These are phyloP conservation scores for Cryptococcus hybrid DNA, from an alignment of 1,284 basidiomycete species.

Conservation along the genomic window DNA sequence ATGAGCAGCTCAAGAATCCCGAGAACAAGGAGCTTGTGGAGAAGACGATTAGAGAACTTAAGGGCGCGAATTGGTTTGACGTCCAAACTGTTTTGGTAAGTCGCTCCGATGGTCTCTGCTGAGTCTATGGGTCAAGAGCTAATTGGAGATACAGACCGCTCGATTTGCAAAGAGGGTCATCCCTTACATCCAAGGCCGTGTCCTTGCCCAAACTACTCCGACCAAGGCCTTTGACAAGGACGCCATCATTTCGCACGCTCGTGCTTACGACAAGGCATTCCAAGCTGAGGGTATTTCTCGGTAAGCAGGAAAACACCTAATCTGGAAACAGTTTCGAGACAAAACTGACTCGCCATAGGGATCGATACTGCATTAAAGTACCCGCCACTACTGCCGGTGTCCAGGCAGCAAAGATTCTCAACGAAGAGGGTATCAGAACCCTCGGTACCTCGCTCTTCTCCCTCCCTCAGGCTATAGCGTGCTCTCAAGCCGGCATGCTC, in stretches of 20 bases:
- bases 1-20: constrained; percentile 24
- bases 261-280: constrained; percentile 21
- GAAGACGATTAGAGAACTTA: constrained; percentile 25
- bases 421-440: constrained; percentile 38
- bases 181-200: constrained; percentile 23
- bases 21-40: constrained; percentile 33
- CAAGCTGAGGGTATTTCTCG: constrained; percentile 23
- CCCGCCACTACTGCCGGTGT: constrained; percentile 43
- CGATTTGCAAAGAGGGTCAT: constrained; percentile 18
- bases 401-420: constrained; percentile 31
- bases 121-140: not conserved
- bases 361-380: constrained; percentile 46
- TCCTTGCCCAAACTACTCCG: constrained; percentile 26
- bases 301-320: constrained; percentile 8
- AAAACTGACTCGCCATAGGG: constrained; percentile 11
- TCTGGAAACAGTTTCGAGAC: too few species aligned
- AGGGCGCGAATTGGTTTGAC: constrained; percentile 24
- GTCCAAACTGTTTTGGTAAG: constrained; percentile 31
- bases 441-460: constrained; percentile 44
- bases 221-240: constrained; percentile 21
- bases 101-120: not conserved
- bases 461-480: constrained; percentile 42
- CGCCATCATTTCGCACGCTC: constrained; percentile 20
- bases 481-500: constrained; percentile 39
- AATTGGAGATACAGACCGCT: constrained; percentile 14